phyloP scores from a whole-genome alignment of 768 basidiomycete genomes.

The Mycena rebaudengoi region DNA sequence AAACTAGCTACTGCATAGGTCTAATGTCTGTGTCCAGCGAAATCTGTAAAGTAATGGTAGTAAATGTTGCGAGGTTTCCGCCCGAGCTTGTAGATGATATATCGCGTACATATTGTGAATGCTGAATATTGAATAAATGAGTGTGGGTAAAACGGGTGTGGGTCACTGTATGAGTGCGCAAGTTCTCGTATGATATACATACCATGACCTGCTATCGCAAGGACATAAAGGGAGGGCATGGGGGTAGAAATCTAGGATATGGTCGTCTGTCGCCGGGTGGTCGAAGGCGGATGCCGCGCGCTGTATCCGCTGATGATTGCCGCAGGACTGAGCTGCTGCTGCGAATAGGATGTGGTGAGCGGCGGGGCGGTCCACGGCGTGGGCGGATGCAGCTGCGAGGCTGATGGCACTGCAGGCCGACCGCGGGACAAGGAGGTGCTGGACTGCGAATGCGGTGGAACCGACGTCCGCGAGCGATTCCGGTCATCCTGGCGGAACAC shows the following conservation, averaged over 20 bases:
- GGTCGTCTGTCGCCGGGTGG: conserved; percentile 24
- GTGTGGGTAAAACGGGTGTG: conserved; percentile 12
- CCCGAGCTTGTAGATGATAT: too few species aligned
- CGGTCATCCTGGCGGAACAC: conserved; percentile 14
- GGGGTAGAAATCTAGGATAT: conserved; percentile 26
- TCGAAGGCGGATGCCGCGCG: neutral
- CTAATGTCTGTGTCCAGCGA: conserved; percentile 20
- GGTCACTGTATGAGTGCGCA: conserved; percentile 10
- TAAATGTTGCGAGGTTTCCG: too few species aligned
- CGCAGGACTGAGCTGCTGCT: conserved; percentile 24
- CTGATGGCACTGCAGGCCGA: conserved; percentile 33
- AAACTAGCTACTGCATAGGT: neutral
- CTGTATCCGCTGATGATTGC: conserved; percentile 15
- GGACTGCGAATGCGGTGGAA: conserved; percentile 22
- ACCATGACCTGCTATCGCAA: conserved; percentile 15
- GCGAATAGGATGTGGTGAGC: conserved; percentile 25
- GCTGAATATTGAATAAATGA: conserved; percentile 12
- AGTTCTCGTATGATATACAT: conserved; percentile 3
- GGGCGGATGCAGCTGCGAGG: conserved; percentile 38
- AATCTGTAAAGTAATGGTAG: conserved; percentile 9
- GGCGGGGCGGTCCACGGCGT: conserved; percentile 57
- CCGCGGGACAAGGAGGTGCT: conserved; percentile 29
- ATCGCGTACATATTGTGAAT: conserved; percentile 10
- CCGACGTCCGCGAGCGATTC: neutral
- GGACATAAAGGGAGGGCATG: too few species aligned